phyloP scores from a whole-genome alignment of 31 red algal species.

The Asparagopsis taxiformis region DNA sequence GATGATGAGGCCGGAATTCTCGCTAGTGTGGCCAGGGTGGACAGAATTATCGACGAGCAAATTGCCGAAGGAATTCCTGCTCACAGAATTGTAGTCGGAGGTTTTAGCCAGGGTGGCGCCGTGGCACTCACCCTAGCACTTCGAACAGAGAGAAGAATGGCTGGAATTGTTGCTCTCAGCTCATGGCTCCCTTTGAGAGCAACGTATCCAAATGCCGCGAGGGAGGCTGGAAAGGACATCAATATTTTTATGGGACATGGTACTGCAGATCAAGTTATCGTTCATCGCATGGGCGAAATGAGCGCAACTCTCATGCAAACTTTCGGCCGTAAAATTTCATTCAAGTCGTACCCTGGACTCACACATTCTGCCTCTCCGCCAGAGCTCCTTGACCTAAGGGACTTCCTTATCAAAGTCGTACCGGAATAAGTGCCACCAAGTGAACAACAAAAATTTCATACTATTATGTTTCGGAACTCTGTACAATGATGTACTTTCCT shows the following conservation, averaged over 20 bases:
- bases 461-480: background rate
- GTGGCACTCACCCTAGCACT: constrained; percentile 72
- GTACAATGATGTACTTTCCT: no score
- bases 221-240: constrained; percentile 26
- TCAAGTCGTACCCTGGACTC: constrained; percentile 48
- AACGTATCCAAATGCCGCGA: constrained; percentile 26
- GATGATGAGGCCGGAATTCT: constrained; percentile 75
- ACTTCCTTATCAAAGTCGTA: constrained; percentile 37
- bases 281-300: constrained; percentile 18
- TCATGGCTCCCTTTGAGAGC: constrained; percentile 73
- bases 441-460: background rate
- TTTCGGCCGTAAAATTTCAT: constrained; percentile 27
- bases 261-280: constrained; percentile 51
- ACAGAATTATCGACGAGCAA: constrained; percentile 58
- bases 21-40: constrained; percentile 41
- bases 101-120: constrained; percentile 94
- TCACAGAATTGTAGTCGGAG: constrained; percentile 81
- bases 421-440: background rate
- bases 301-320: constrained; percentile 33
- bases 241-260: constrained; percentile 66
- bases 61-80: constrained; percentile 45
- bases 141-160: constrained; percentile 40
- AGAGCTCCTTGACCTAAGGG: constrained; percentile 53
- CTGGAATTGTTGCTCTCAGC: constrained; percentile 67
- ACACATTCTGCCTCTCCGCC: constrained; percentile 49